Evolutionary conservation across 257 asterid species (phyloP), one percentile per base, ranked within the genome.

Genomic region (Petrea volubilis): DNA sequence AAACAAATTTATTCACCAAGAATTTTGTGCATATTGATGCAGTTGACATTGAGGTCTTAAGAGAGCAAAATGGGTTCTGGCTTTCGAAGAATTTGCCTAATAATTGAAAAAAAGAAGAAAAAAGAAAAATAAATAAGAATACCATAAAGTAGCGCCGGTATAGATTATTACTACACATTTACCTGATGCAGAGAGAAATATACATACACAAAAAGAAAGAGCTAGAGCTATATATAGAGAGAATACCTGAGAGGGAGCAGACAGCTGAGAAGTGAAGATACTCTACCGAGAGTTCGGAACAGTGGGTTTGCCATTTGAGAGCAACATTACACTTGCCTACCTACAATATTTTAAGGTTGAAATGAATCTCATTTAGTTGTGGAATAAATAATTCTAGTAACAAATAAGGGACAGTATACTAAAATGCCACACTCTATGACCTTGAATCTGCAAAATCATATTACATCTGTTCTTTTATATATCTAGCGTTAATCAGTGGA

Each of bases 81-180:
- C 52, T 50, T 74, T 49, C 28, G 56, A 69, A 80, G 72, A 53
- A 78, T 46, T 74, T 75, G 67, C 84, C 94, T 78, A 51, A 52
- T 59, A 51, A 62, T 49, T 17, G 47, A 57, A 59, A 25, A 74
- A 58, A 23, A 43, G 44, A 74, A 65, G 5, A 51, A 13, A 52
- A 10, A 0, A 18, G 15, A 33, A 12, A 40, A 15, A 3, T 46
- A 29, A 36, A 33, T 29, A 1, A 50, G 9, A 49, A 8, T 6
- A 27, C 28, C 14, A n/a, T 34, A 38, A 68, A 29, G 38, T 25
- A 25, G 64, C 58, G 50, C 15, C 11, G 24, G 1, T 24, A 55
- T 14, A 31, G 36, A 17, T 27, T 20, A 33, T 49, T 46, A 3
- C 6, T 41, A 51, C 12, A 15, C 46, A 38, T 12, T 18, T 15